Conservation (phyloP, 2,329 filamentous ascomycete species). For the Phyllosticta citriasiana region DNA sequence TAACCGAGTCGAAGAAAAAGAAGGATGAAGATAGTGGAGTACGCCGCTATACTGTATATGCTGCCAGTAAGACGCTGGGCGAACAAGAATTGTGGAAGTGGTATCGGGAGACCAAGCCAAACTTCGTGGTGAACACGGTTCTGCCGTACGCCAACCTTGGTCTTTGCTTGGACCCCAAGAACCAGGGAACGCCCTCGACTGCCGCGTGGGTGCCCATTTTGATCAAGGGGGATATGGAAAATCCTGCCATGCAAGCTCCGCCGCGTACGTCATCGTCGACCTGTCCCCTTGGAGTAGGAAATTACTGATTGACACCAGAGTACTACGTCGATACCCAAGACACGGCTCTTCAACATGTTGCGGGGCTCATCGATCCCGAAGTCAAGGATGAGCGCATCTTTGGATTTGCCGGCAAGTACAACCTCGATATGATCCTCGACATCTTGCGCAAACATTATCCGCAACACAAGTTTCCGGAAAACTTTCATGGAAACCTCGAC, state of each 20-base stretch:
- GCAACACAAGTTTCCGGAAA: background rate
- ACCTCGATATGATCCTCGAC: constrained; percentile 13
- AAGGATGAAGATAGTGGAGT: constrained; percentile 11
- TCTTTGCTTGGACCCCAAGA: constrained; percentile 9
- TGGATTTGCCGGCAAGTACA: constrained; percentile 11
- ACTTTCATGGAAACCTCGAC: constrained; percentile 3
- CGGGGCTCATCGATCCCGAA: constrained; percentile 13
- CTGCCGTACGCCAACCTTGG: constrained; percentile 13
- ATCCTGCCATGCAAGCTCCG: background rate
- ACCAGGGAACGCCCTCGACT: constrained; percentile 15
- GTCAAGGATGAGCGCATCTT: constrained; percentile 14
- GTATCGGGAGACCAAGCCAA: constrained; percentile 28
- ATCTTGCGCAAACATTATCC: constrained; percentile 10
- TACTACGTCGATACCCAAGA: constrained; percentile 16
- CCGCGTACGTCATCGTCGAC: background rate
- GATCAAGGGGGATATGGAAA: constrained; percentile 11
- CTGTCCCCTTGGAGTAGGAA: background rate
- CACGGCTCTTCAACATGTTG: constrained; percentile 16
- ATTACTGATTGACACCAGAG: constrained; percentile 1
- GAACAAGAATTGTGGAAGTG: constrained; percentile 36
- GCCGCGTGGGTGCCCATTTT: constrained; percentile 10
- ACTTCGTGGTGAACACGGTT: constrained; percentile 30
- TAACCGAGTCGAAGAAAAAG: constrained; percentile 22
- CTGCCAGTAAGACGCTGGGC: constrained; percentile 33
- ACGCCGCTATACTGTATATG: constrained; percentile 21